Evolutionary conservation across 139 green algal genomes (phyloP).

Genomic region (Asterochloris sp.): DNA sequence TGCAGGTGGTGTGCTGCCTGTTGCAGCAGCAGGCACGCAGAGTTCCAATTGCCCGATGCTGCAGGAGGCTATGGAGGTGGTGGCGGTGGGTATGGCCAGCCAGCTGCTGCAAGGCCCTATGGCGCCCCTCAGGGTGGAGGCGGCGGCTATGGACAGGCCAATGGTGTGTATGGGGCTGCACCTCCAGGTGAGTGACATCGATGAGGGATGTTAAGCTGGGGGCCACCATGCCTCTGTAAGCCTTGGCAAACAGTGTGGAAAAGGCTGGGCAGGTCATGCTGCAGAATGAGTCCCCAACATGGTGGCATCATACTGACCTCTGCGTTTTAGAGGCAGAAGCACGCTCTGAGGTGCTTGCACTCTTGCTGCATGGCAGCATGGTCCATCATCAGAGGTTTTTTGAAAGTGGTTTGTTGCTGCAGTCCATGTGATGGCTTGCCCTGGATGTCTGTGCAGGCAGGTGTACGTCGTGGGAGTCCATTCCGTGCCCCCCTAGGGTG

Average conservation of each 20-base stretch:
- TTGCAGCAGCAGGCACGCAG: no score
- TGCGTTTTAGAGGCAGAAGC: no score
- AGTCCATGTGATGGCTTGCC: no score
- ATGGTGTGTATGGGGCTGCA: neutral
- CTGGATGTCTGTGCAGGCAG: neutral
- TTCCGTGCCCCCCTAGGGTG: neutral
- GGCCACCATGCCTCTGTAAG: neutral
- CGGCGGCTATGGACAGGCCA: neutral
- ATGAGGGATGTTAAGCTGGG: neutral
- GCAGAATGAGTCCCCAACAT: neutral
- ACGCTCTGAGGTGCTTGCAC: no score
- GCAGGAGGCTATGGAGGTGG: conserved; percentile 6
- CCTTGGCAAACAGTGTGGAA: no score
- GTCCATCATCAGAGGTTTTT: no score
- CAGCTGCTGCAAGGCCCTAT: neutral
- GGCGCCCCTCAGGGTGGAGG: neutral
- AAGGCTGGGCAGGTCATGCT: neutral
- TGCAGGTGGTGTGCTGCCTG: no score
- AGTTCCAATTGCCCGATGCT: no score
- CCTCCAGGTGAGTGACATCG: neutral
- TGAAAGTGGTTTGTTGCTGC: no score
- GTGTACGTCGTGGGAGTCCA: neutral
- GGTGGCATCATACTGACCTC: no score
- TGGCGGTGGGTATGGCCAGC: neutral
- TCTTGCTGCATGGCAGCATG: no score